These are phyloP conservation scores for Xanthoceras sorbifolium DNA, from an alignment of 345 rosid species.

Conservation along the genomic window DNA sequence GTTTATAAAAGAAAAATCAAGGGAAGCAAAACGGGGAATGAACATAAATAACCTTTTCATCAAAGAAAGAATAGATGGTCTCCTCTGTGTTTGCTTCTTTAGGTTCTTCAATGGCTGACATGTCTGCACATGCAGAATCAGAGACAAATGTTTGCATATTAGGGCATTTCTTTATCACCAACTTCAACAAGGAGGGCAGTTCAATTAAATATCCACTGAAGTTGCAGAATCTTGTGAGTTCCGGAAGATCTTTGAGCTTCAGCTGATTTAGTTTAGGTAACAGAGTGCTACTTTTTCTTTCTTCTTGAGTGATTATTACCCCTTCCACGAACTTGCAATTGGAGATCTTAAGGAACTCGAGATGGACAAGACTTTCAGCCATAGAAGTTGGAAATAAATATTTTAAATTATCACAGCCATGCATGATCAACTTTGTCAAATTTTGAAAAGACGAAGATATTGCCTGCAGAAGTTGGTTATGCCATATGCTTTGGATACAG, in stretches of 20 bases:
- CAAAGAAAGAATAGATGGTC: background rate
- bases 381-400: no score
- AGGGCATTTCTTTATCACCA: background rate
- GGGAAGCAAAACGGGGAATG: background rate
- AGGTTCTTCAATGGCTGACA: background rate
- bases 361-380: no score
- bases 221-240: constrained; percentile 12
- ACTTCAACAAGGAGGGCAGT: background rate
- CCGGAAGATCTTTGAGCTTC: constrained; percentile 1
- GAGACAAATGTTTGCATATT: background rate
- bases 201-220: background rate
- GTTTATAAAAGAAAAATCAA: background rate
- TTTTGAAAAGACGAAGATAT: no score
- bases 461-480: background rate
- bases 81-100: background rate
- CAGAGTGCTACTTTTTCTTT: background rate
- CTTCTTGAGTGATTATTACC: background rate
- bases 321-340: no score
- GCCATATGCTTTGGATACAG: background rate
- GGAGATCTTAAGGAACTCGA: no score
- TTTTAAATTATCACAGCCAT: no score
- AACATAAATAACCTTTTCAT: background rate
- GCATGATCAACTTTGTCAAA: no score
- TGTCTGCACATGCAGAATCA: background rate
- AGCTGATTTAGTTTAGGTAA: constrained; percentile 7